Percentiles rank a stretch among this genome's conserved stretches.
These are phyloP conservation scores for Fomitopsis schrenkii DNA, from an alignment of 1,284 basidiomycete species.

Conservation along the genomic window DNA sequence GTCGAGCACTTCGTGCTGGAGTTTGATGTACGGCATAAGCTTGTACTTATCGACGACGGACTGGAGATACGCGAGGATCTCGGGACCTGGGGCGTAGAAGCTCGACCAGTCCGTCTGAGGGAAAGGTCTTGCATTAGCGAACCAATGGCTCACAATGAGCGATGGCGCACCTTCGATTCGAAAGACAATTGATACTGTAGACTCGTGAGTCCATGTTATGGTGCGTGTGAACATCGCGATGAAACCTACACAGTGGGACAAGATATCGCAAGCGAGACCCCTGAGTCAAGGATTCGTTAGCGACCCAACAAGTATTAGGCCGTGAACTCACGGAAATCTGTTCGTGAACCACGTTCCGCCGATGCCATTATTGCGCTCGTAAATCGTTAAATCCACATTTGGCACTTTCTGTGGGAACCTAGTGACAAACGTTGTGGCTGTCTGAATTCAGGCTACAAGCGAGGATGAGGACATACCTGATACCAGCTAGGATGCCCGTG, in stretches of 20 bases:
- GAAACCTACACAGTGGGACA: not conserved
- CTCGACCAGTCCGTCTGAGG: conserved; percentile 51
- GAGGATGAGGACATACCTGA: conserved; percentile 32
- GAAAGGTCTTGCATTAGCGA: not conserved
- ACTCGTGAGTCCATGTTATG: not conserved
- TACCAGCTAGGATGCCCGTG: conserved; percentile 52
- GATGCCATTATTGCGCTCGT: conserved; percentile 53
- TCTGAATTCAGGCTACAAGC: not conserved
- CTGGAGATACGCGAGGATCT: conserved; percentile 52
- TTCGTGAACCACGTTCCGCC: conserved; percentile 56
- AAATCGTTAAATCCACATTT: conserved; percentile 52
- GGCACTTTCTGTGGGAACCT: conserved; percentile 52
- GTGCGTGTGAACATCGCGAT: not conserved
- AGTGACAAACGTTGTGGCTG: not conserved
- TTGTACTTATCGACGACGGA: conserved; percentile 54
- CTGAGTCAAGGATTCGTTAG: not conserved
- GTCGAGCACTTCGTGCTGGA: conserved; percentile 46
- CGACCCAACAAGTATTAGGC: no score
- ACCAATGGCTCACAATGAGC: not conserved
- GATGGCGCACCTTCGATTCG: conserved; percentile 41
- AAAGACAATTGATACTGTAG: conserved; percentile 57
- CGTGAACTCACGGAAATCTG: conserved; percentile 27
- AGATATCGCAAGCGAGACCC: conserved; percentile 8
- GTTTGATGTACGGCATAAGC: conserved; percentile 47
- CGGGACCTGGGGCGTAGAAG: conserved; percentile 55